Base-by-base conservation (phyloP, 345 rosid species). In the Corymbia maculata region DNA sequence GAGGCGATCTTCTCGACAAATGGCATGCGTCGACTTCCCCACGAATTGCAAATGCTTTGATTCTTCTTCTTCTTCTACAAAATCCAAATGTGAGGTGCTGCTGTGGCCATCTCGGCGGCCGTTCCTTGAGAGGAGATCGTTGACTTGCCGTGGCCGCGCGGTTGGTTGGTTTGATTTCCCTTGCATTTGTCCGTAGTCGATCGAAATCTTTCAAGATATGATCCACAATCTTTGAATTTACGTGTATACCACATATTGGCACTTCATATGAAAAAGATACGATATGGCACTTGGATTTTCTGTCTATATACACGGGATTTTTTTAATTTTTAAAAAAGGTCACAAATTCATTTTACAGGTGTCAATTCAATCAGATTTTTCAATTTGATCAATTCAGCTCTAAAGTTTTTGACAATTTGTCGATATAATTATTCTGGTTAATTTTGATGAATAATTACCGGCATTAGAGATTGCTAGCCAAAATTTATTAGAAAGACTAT, bases 401-500 rank as follows among this genome's bases (percentile, higher is more conserved):
- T 7, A 66, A 66, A 15, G 4, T 36, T 36, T 36, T 36, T 36
- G 42, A 36, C 42, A 36, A 36, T 36, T 36, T 36, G 42, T 36
- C 0, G 42, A 36, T 36, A n/a, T n/a, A 36, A 4, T 36, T 4
- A 36, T 36, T 36, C 42, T 36, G 42, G 42, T 36, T 36, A 36
- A 36, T 36, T 36, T 36, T 36, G 42, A 36, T 36, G 2, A 36
- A 36, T 36, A 36, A 36, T 36, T 36, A 36, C 42, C 4, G 4
- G 5, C 0, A 8, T 61, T 0, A 28, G 8, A 26, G 68, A n/a
- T 13, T 4, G 7, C n/a, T 2, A 6, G 1, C 1, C 8, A 32
- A 68, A 68, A 68, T 32, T 32, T 11, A 2, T 0, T 4, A 6
- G 19, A 32, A 16, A 16, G 3, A 68, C 3, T 68, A 22, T 24